These are phyloP conservation scores for Balakata baccata DNA, from an alignment of 345 rosid species.

Conservation along the genomic window DNA sequence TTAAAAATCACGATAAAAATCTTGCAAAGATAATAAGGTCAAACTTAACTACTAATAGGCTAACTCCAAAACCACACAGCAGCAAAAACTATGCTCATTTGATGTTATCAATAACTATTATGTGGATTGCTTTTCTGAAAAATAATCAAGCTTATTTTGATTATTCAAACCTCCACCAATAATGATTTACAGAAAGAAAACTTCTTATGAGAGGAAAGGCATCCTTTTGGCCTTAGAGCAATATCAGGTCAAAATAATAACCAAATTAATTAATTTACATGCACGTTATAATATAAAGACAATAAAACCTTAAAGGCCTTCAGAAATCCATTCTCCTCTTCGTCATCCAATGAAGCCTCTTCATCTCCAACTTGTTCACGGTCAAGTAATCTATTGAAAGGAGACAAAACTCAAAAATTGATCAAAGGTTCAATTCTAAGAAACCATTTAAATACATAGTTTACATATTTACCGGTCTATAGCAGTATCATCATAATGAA, in stretches of 20 bases:
- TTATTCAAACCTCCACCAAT: background rate
- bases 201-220: background rate
- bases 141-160: background rate
- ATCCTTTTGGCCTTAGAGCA: background rate
- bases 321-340: constrained; percentile 92
- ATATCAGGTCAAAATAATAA: background rate
- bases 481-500: constrained; percentile 92
- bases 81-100: background rate
- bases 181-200: background rate
- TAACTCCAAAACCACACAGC: background rate
- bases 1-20: background rate
- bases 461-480: constrained; percentile 65
- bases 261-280: background rate
- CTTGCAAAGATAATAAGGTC: too few species aligned
- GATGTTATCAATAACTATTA: too few species aligned
- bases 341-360: constrained; percentile 83
- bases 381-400: constrained; percentile 70
- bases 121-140: too few species aligned
- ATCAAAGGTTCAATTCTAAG: constrained; percentile 4
- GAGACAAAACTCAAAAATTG: constrained; percentile 7
- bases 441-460: constrained; percentile 5
- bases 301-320: constrained; percentile 90
- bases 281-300: background rate
- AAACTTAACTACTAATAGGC: too few species aligned
- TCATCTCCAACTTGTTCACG: constrained; percentile 78